Conservation (phyloP, 805 yeast genomes). For the Wickerhamomyces canadensis region DNA sequence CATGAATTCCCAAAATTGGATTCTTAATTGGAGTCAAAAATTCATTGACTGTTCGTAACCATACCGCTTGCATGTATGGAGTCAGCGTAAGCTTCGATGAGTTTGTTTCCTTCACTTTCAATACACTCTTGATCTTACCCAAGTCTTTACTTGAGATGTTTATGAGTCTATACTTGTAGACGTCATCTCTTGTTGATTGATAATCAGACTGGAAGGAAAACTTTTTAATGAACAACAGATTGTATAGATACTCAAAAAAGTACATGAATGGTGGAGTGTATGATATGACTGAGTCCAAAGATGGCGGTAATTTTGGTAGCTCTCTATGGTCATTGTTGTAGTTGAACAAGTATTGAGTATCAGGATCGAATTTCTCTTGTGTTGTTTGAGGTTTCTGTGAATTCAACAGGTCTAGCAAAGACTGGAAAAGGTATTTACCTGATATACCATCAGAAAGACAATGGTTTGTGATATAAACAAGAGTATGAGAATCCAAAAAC, state of each 20-base stretch:
- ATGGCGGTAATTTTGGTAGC: slow-evolving; percentile 13
- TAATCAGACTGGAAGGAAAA: neutral
- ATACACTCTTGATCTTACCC: neutral
- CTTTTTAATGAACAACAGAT: slow-evolving; percentile 2
- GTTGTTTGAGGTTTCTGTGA: no score
- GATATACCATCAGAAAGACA: slow-evolving; percentile 17
- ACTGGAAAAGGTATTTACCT: slow-evolving; percentile 12
- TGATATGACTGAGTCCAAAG: slow-evolving; percentile 10
- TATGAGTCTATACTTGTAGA: slow-evolving; percentile 7
- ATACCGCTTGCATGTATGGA: slow-evolving; percentile 15
- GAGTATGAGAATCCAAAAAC: slow-evolving; percentile 11
- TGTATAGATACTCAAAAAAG: slow-evolving; percentile 8
- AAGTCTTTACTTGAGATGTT: slow-evolving; percentile 6
- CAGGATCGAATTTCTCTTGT: neutral
- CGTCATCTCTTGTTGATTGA: slow-evolving; percentile 4
- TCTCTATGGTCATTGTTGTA: slow-evolving; percentile 6
- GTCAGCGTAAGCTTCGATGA: slow-evolving; percentile 10
- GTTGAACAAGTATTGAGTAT: slow-evolving; percentile 5
- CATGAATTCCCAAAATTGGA: slow-evolving; percentile 7
- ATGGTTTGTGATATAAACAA: slow-evolving; percentile 17
- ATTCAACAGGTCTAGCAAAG: slow-evolving; percentile 8
- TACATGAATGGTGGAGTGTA: slow-evolving; percentile 14
- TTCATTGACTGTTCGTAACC: slow-evolving; percentile 14
- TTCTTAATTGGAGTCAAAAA: neutral
- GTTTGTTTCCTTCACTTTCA: neutral